phyloP scores from a whole-genome alignment of 1,284 basidiomycete genomes.

The Cryptococcus neoformans region DNA sequence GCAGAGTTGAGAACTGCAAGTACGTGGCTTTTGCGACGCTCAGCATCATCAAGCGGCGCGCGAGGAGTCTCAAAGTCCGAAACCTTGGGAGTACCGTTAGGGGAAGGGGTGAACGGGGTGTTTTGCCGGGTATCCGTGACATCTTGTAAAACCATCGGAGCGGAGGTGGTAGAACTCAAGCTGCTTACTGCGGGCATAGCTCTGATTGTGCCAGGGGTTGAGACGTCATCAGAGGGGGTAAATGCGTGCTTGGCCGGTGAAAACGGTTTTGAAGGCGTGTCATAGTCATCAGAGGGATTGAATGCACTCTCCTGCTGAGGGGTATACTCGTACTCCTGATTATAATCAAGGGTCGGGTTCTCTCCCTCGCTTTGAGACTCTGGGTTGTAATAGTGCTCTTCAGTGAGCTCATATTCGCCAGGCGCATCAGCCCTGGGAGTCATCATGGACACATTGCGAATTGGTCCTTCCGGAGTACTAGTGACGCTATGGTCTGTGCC shows the following conservation, averaged over 20 bases:
- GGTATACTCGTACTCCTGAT: constrained; percentile 14
- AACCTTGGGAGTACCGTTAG: constrained; percentile 1
- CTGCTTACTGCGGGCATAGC: constrained; percentile 2
- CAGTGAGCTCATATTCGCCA: constrained; percentile 15
- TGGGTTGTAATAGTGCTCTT: constrained; percentile 6
- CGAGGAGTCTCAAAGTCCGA: constrained; percentile 28
- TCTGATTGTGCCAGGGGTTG: constrained; percentile 19
- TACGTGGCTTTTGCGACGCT: constrained; percentile 39
- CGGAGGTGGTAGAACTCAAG: background rate
- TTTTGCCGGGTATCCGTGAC: constrained; percentile 26
- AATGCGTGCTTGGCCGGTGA: constrained; percentile 4
- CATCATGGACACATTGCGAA: constrained; percentile 15
- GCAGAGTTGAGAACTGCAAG: constrained; percentile 37
- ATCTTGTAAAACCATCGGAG: constrained; percentile 24
- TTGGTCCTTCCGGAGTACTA: constrained; percentile 40
- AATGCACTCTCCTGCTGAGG: background rate
- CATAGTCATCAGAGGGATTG: background rate
- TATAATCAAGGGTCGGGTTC: constrained; percentile 12
- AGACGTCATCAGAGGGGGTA: constrained; percentile 4
- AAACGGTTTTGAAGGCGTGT: constrained; percentile 6
- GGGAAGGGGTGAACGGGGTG: constrained; percentile 28
- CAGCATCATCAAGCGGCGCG: constrained; percentile 32
- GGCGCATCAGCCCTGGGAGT: constrained; percentile 11
- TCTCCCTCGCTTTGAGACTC: background rate
- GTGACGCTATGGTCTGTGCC: constrained; percentile 34